Evolutionary conservation across 2,329 filamentous ascomycete genomes (phyloP).

Genomic region (Pyrenochaeta sp.): DNA sequence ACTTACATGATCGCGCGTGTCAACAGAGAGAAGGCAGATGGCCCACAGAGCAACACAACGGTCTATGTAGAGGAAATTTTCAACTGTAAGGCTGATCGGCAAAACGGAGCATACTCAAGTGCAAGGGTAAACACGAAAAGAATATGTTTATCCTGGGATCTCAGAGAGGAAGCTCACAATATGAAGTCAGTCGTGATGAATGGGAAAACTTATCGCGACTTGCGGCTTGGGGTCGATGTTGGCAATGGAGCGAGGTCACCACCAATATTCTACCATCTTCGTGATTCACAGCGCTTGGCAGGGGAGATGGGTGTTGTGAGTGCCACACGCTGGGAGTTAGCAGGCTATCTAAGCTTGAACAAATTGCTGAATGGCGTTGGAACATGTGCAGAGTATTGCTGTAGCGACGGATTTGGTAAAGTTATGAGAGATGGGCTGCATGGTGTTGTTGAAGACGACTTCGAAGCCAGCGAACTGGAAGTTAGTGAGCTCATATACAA

Average conservation of each 20-base stretch:
- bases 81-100: neutral
- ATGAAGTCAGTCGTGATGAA: neutral
- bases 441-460: neutral
- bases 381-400: neutral
- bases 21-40: neutral
- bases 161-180: neutral
- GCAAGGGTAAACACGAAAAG: neutral
- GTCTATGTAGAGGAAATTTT: neutral
- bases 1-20: slow-evolving; percentile 1
- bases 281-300: slow-evolving; percentile 1
- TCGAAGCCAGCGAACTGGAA: neutral
- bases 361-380: neutral
- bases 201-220: slow-evolving; percentile 1
- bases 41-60: neutral
- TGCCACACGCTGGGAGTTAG: neutral
- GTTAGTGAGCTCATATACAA: neutral
- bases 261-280: slow-evolving; percentile 1
- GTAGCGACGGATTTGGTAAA: neutral
- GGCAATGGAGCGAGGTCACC: neutral
- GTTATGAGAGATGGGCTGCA: neutral
- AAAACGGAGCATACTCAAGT: neutral
- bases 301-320: slow-evolving; percentile 4
- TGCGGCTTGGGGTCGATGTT: neutral
- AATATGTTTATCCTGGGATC: slow-evolving; percentile 10
- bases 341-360: neutral